phyloP scores from a whole-genome alignment of 192 early-diverging fungal genomes.

The Chytriomyces sp. region DNA sequence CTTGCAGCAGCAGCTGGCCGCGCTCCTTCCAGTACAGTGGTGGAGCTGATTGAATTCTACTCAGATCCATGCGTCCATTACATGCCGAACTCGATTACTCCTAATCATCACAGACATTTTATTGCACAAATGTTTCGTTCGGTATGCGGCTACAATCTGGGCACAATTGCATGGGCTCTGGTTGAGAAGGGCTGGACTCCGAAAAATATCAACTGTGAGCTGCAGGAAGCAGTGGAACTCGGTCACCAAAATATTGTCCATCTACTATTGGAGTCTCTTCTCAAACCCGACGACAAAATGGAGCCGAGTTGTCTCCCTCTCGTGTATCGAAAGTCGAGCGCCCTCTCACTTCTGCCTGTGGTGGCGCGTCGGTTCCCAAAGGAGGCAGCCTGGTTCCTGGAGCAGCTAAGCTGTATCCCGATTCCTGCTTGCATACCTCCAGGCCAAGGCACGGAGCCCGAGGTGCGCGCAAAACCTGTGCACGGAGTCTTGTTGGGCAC shows the following conservation, averaged over 20 bases:
- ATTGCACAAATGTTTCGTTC: slow-evolving; percentile 35
- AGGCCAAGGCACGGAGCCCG: slow-evolving; percentile 33
- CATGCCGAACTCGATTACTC: slow-evolving; percentile 24
- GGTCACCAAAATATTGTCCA: slow-evolving; percentile 50
- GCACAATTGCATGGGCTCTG: slow-evolving; percentile 38
- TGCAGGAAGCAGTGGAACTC: slow-evolving; percentile 35
- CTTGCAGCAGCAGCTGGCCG: slow-evolving; percentile 37
- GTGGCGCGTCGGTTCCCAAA: slow-evolving; percentile 42
- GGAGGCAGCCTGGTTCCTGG: slow-evolving; percentile 48
- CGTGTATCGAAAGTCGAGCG: slow-evolving; percentile 40
- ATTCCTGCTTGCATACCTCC: slow-evolving; percentile 43
- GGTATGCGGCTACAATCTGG: slow-evolving; percentile 38
- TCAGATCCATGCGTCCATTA: slow-evolving; percentile 31
- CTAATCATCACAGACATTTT: slow-evolving; percentile 31
- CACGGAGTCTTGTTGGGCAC: slow-evolving; percentile 39
- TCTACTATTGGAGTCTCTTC: slow-evolving; percentile 38
- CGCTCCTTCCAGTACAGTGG: slow-evolving; percentile 28
- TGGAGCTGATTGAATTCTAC: slow-evolving; percentile 42
- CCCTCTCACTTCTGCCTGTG: slow-evolving; percentile 35
- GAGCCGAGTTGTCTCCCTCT: slow-evolving; percentile 36
- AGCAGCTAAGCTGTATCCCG: slow-evolving; percentile 42
- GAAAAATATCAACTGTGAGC: slow-evolving; percentile 18
- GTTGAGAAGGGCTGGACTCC: slow-evolving; percentile 41
- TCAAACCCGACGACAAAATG: slow-evolving; percentile 40
- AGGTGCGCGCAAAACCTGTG: slow-evolving; percentile 39